These are phyloP conservation scores for Xylaria sp. DNA, from an alignment of 2,329 filamentous ascomycete species.

Conservation along the genomic window DNA sequence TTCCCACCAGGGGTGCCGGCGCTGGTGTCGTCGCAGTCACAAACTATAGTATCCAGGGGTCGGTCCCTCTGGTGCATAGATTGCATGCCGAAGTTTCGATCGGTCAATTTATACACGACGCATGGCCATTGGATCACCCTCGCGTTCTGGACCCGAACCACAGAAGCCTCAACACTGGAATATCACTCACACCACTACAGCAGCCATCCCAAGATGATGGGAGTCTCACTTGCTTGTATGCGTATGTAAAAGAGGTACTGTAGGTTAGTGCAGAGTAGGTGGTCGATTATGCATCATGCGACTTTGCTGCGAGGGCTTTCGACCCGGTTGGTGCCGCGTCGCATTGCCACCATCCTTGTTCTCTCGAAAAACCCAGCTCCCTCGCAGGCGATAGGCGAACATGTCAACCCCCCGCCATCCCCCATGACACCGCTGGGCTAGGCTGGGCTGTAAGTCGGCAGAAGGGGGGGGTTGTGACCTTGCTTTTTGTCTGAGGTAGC, in stretches of 20 bases:
- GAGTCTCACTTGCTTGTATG: conserved; percentile 13
- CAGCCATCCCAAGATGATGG: conserved; percentile 21
- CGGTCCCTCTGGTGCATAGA: background rate
- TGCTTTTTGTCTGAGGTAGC: background rate
- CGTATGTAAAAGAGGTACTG: too few relatives aligned
- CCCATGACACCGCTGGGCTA: conserved; percentile 9
- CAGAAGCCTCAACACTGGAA: conserved; percentile 22
- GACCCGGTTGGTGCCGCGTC: conserved; percentile 26
- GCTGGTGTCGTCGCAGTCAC: conserved; percentile 2
- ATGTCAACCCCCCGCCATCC: background rate
- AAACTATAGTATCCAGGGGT: background rate
- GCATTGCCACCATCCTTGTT: conserved; percentile 2
- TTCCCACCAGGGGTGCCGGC: conserved; percentile 10
- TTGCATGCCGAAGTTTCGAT: conserved; percentile 19
- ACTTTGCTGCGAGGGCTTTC: conserved; percentile 26
- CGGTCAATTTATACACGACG: conserved; percentile 11
- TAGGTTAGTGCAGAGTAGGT: background rate
- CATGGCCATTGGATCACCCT: conserved; percentile 20
- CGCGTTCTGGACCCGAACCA: conserved; percentile 27
- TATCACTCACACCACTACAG: conserved; percentile 36
- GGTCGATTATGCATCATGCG: conserved; percentile 31
- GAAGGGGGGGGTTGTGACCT: conserved; percentile 8
- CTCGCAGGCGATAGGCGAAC: conserved; percentile 22
- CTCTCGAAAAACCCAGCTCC: conserved; percentile 6
- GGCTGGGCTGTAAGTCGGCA: conserved; percentile 25